A percentile compares a stretch with the other conserved stretches of the same genome.
phyloP scores from a whole-genome alignment of 176 grass and related monocot species.

The Rhynchospora tenuis region DNA sequence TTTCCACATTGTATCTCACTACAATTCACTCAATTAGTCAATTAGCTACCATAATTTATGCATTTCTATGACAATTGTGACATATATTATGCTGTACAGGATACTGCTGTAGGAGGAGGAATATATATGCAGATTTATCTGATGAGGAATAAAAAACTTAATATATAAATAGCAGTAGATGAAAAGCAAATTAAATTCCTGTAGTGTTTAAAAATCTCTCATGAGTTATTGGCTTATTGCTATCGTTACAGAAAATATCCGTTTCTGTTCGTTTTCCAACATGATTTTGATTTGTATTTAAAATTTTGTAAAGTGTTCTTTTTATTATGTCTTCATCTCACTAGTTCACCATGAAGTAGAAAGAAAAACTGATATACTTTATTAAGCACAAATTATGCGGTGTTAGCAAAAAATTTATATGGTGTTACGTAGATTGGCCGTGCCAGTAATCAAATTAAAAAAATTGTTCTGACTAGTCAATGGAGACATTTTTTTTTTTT shows the following conservation, averaged over 20 bases:
- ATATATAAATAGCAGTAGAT: background rate
- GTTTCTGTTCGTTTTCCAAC: background rate
- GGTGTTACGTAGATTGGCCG: background rate
- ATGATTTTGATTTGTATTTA: slow-evolving; percentile 10
- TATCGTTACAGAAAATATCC: background rate
- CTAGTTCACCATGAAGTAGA: background rate
- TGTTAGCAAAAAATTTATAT: background rate
- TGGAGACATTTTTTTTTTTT: too few relatives aligned
- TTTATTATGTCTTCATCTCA: background rate
- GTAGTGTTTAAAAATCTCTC: background rate
- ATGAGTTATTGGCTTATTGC: background rate
- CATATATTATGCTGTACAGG: slow-evolving; percentile 27
- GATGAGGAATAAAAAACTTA: slow-evolving; percentile 44
- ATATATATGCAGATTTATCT: slow-evolving; percentile 37
- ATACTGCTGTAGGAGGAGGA: slow-evolving; percentile 11
- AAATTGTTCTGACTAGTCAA: too few relatives aligned
- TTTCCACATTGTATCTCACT: too few relatives aligned
- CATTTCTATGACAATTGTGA: background rate
- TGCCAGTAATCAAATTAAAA: too few relatives aligned
- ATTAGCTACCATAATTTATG: background rate
- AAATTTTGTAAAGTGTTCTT: background rate
- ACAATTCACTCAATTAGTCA: background rate
- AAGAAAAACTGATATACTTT: background rate
- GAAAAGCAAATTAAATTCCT: background rate
- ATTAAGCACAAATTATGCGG: background rate